Conservation (phyloP, 129 eudicot genomes). For the Tanacetum coccineum region DNA sequence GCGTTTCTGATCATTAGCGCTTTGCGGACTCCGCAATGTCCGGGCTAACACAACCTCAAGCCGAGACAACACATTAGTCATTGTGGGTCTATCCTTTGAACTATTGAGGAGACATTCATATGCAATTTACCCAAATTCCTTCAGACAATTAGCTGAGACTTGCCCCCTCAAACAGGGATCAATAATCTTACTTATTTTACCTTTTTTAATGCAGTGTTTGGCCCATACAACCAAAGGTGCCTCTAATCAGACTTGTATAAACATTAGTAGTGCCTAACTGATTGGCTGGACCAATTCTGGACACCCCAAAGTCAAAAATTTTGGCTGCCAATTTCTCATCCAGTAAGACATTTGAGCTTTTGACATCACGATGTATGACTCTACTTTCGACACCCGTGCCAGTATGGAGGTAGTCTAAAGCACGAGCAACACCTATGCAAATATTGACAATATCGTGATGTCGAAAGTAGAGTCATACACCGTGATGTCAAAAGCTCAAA, state of each 20-base stretch:
- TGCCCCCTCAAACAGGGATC: slow-evolving; percentile 30
- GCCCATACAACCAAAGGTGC: slow-evolving; percentile 38
- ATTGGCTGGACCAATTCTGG: too few relatives aligned
- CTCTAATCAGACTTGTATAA: slow-evolving; percentile 33
- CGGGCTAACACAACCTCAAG: slow-evolving; percentile 33
- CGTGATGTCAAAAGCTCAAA: slow-evolving; percentile 36
- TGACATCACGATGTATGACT: too few relatives aligned
- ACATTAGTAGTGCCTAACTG: too few relatives aligned
- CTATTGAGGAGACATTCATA: slow-evolving; percentile 25
- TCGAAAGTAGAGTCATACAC: slow-evolving; percentile 29
- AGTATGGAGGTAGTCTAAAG: too few relatives aligned
- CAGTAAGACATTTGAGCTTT: too few relatives aligned
- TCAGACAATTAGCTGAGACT: slow-evolving; percentile 18
- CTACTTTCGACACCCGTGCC: too few relatives aligned
- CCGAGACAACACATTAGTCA: slow-evolving; percentile 44
- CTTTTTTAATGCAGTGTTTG: slow-evolving; percentile 27
- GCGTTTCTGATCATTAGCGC: slow-evolving; percentile 12
- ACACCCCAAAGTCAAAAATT: too few relatives aligned
- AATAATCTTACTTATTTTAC: slow-evolving; percentile 27
- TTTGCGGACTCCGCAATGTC: slow-evolving; percentile 12
- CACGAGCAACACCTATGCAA: too few relatives aligned
- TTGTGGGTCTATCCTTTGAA: slow-evolving; percentile 40
- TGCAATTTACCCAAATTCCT: slow-evolving; percentile 36
- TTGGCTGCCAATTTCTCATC: too few relatives aligned
- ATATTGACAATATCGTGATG: too few relatives aligned